phyloP scores from a whole-genome alignment of 2,329 filamentous ascomycete species.

The Fusarium chaquense region DNA sequence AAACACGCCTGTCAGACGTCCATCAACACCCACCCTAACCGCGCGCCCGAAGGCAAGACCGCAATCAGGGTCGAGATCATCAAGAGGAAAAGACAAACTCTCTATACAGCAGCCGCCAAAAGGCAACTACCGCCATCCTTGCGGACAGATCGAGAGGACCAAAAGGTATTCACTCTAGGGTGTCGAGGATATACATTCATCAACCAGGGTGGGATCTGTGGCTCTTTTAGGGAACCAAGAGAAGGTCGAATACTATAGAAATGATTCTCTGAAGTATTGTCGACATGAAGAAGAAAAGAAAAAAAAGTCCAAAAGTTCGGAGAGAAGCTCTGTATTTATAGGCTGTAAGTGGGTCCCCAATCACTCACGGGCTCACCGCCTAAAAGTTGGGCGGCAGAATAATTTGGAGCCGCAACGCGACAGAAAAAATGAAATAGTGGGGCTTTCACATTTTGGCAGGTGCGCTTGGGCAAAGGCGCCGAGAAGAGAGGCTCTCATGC shows the following conservation, averaged over 20 bases:
- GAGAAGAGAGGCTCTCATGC: background rate
- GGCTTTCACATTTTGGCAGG: background rate
- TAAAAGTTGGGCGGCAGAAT: constrained; percentile 51
- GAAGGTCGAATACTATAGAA: constrained; percentile 97
- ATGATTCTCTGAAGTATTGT: constrained; percentile 85
- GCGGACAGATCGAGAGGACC: constrained; percentile 48
- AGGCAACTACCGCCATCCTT: constrained; percentile 67
- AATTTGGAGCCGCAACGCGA: constrained; percentile 6
- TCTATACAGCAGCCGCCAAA: constrained; percentile 73
- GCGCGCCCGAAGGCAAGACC: constrained; percentile 81
- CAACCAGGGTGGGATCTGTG: constrained; percentile 79
- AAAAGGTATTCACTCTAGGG: constrained; percentile 53
- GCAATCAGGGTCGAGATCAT: constrained; percentile 88
- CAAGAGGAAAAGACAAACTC: constrained; percentile 76
- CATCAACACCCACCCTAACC: constrained; percentile 84
- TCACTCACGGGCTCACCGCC: constrained; percentile 50
- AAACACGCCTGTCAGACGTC: constrained; percentile 85
- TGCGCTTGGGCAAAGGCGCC: background rate
- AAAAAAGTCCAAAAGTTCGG: constrained; percentile 51
- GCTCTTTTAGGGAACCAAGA: constrained; percentile 94
- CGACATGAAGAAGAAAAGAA: constrained; percentile 69
- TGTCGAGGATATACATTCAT: constrained; percentile 77
- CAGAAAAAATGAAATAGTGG: constrained; percentile 3
- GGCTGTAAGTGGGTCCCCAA: constrained; percentile 31
- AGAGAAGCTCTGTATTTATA: constrained; percentile 29